Conservation (phyloP, 1,139 yeast genomes). For the Scheffersomyces parashehatae region DNA sequence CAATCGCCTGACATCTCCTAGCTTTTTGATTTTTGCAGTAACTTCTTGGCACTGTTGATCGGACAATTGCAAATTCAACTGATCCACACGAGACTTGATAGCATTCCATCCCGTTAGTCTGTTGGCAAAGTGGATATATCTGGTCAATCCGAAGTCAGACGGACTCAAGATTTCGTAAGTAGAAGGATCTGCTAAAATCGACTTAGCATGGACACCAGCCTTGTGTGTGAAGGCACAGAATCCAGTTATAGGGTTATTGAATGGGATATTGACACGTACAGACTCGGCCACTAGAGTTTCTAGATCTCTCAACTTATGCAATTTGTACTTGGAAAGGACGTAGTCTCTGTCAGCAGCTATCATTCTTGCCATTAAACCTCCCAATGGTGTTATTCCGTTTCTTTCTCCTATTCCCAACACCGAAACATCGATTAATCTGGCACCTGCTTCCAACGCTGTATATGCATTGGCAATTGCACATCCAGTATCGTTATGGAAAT, state of each 20-base stretch:
- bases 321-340: slow-evolving; percentile 90
- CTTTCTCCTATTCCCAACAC: slow-evolving; percentile 99
- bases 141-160: slow-evolving; percentile 88
- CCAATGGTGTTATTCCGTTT: slow-evolving; percentile 96
- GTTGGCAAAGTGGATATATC: slow-evolving; percentile 97
- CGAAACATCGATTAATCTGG: slow-evolving; percentile 89
- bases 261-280: slow-evolving; percentile 94
- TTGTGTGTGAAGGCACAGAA: slow-evolving; percentile 99
- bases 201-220: slow-evolving; percentile 99
- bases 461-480: slow-evolving; percentile 99
- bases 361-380: slow-evolving; percentile 99
- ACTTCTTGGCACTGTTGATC: slow-evolving; percentile 96
- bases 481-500: slow-evolving; percentile 98
- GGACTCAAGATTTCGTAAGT: slow-evolving; percentile 97
- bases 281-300: slow-evolving; percentile 97
- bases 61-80: slow-evolving; percentile 83
- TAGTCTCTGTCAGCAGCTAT: slow-evolving; percentile 98
- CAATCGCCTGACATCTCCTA: slow-evolving; percentile 93
- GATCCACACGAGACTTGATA: slow-evolving; percentile 96
- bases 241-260: slow-evolving; percentile 98
- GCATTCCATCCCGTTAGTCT: slow-evolving; percentile 99
- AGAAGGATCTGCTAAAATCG: slow-evolving; percentile 96
- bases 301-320: slow-evolving; percentile 93
- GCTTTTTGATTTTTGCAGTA: slow-evolving; percentile 85
- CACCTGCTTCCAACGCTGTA: slow-evolving; percentile 98